Evolutionary conservation across 1,139 yeast species (phyloP).

Genomic region (Blastobotrys illinoisensis): DNA sequence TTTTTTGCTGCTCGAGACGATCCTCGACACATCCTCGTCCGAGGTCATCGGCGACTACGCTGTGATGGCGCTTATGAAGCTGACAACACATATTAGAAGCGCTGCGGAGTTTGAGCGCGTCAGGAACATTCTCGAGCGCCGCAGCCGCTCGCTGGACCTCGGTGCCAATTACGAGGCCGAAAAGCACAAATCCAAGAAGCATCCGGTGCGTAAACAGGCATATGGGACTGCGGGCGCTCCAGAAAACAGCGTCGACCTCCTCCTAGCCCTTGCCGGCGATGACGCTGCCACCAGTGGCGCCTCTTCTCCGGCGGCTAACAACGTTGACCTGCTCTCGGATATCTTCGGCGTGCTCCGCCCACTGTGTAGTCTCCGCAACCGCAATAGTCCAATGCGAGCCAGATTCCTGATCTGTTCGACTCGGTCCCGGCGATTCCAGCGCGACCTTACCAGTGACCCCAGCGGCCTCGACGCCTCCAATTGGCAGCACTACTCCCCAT

Average conservation of each 20-base stretch:
- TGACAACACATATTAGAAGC: conserved; percentile 54
- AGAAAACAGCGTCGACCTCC: conserved; percentile 41
- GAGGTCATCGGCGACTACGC: conserved; percentile 53
- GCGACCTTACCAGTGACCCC: conserved; percentile 13
- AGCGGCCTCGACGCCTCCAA: conserved; percentile 17
- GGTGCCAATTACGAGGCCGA: conserved; percentile 35
- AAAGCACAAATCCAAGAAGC: conserved; percentile 15
- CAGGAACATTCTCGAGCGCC: conserved; percentile 52
- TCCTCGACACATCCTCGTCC: conserved; percentile 40
- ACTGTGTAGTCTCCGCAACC: conserved; percentile 18
- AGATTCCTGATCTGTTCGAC: conserved; percentile 47
- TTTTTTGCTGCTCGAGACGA: conserved; percentile 37
- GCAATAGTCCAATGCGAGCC: conserved; percentile 32
- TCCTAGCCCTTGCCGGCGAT: conserved; percentile 73
- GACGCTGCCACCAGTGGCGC: conserved; percentile 30
- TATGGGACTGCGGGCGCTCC: conserved; percentile 10
- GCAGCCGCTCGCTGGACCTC: conserved; percentile 55
- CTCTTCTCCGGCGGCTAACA: conserved; percentile 13
- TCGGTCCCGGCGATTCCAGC: conserved; percentile 16
- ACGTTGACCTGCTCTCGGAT: conserved; percentile 61
- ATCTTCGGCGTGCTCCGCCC: conserved; percentile 49
- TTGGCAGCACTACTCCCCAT: too few species aligned
- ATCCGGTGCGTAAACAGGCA: conserved; percentile 8
- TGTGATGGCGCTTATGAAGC: conserved; percentile 70
- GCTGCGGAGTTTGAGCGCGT: conserved; percentile 50